Percentiles rank a stretch among this genome's conserved stretches.
phyloP scores from a whole-genome alignment of 345 rosid genomes.

The Crucihimalaya himalaica region DNA sequence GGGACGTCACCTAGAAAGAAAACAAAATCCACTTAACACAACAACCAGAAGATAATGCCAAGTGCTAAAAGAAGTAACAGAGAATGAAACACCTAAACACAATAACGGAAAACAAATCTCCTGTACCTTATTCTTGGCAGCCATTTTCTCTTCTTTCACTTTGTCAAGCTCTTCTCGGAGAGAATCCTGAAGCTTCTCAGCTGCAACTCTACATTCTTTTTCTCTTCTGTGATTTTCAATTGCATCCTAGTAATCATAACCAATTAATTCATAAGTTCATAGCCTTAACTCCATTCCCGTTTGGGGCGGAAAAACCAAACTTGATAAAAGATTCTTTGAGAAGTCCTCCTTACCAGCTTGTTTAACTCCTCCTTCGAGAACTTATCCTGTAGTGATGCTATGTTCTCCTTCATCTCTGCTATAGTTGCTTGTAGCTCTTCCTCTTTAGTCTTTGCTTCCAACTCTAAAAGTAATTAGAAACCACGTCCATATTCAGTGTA shows the following conservation, averaged over 20 bases:
- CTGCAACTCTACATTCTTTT: slow-evolving; percentile 59
- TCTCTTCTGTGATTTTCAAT: slow-evolving; percentile 61
- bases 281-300: neutral
- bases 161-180: slow-evolving; percentile 66
- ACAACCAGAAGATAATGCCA: slow-evolving; percentile 1
- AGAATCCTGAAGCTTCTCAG: slow-evolving; percentile 63
- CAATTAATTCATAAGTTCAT: neutral
- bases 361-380: slow-evolving; percentile 62
- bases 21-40: neutral
- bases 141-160: slow-evolving; percentile 63
- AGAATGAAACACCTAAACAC: neutral
- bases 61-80: neutral
- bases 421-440: slow-evolving; percentile 46
- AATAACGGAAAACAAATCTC: neutral
- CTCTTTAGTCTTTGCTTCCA: slow-evolving; percentile 61
- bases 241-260: slow-evolving; percentile 57
- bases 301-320: too few species aligned
- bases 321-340: neutral
- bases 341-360: slow-evolving; percentile 58
- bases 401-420: slow-evolving; percentile 51
- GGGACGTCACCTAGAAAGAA: slow-evolving; percentile 55
- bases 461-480: slow-evolving; percentile 43
- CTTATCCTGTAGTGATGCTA: slow-evolving; percentile 52
- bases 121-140: slow-evolving; percentile 69
- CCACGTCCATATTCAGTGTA: slow-evolving; percentile 6